Conservation (phyloP, 352 stramenopile species). For the Pythium myriotylum region DNA sequence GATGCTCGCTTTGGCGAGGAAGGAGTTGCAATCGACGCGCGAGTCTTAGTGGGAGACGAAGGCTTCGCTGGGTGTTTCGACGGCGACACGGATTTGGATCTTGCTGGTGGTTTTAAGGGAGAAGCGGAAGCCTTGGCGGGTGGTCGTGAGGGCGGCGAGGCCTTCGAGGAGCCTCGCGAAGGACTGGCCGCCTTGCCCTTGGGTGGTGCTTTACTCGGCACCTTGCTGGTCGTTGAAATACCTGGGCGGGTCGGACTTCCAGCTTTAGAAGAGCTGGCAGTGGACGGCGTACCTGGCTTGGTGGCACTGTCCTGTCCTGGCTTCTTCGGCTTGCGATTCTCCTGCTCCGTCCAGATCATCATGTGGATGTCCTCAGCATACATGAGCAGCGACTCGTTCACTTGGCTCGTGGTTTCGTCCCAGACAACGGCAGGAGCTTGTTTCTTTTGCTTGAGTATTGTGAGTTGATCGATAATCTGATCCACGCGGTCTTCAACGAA, state of each 20-base stretch:
- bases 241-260: constrained; percentile 11
- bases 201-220: constrained; percentile 14
- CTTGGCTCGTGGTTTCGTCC: constrained; percentile 49
- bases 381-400: constrained; percentile 65
- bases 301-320: constrained; percentile 15
- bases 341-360: constrained; percentile 53
- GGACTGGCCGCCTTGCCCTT: constrained; percentile 27
- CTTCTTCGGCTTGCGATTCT: constrained; percentile 65
- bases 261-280: background rate
- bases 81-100: background rate
- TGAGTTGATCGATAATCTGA: constrained; percentile 42
- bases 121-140: too few relatives aligned
- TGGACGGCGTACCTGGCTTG: constrained; percentile 5
- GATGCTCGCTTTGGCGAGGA: constrained; percentile 2
- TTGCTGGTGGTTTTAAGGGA: too few relatives aligned
- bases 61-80: background rate
- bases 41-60: constrained; percentile 4
- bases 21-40: background rate
- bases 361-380: constrained; percentile 63
- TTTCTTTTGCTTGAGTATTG: constrained; percentile 38
- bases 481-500: constrained; percentile 54
- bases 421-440: constrained; percentile 44
- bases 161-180: constrained; percentile 1
- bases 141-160: background rate
- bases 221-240: constrained; percentile 3